Conservation (phyloP, 2,329 filamentous ascomycete species). For the Emmonsia crescens region DNA sequence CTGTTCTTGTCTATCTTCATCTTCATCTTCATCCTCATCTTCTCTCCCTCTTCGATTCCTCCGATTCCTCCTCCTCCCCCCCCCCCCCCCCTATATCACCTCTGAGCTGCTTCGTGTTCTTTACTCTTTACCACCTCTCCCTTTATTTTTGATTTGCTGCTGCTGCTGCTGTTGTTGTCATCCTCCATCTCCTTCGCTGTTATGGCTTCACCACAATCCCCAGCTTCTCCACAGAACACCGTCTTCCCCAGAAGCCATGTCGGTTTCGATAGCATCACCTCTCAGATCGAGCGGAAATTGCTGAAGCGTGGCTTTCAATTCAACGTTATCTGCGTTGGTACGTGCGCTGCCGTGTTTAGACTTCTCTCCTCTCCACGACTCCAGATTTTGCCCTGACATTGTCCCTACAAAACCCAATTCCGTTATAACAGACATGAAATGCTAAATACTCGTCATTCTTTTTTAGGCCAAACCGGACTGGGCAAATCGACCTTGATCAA, state of each 20-base stretch:
- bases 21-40: not conserved
- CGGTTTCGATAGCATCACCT: slow-evolving; percentile 99
- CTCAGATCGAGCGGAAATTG: slow-evolving; percentile 98
- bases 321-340: slow-evolving; percentile 99
- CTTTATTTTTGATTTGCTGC: not conserved
- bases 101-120: not conserved
- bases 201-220: slow-evolving; percentile 11
- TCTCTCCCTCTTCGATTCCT: not conserved
- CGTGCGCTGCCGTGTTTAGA: slow-evolving; percentile 36
- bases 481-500: slow-evolving; percentile 99
- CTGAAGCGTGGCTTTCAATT: slow-evolving; percentile 99
- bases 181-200: slow-evolving; percentile 8
- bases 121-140: not conserved
- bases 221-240: slow-evolving; percentile 34
- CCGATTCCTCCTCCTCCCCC: not conserved
- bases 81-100: too few relatives aligned
- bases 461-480: slow-evolving; percentile 84
- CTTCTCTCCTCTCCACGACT: not conserved
- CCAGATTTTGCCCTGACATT: not conserved
- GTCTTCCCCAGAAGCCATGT: slow-evolving; percentile 94
- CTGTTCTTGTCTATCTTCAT: not conserved
- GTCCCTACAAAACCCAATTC: not conserved
- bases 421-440: slow-evolving; percentile 18
- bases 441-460: slow-evolving; percentile 11
- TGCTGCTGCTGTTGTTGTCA: slow-evolving; percentile 5